Evolutionary conservation across 2,329 filamentous ascomycete genomes (phyloP), one percentile per base, ranked within the genome.

Genomic region (Pyrenochaeta sp.): DNA sequence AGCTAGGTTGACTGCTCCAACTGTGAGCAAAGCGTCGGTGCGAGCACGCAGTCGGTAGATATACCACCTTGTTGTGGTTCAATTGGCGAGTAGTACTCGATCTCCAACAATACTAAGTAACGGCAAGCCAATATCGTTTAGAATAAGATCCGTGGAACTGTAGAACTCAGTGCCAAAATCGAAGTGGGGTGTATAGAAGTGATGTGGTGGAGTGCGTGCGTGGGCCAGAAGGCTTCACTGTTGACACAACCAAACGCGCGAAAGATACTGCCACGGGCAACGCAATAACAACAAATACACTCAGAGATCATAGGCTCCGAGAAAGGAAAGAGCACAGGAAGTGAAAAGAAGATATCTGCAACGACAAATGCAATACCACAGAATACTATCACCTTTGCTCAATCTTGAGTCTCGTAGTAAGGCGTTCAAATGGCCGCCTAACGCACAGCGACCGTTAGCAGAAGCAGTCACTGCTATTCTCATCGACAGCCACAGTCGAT

Each of bases 251-350:
- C 25, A 52, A 30, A 43, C 19, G 50, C 36, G 19, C 6, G 30
- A 34, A n/a, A n/a, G 19, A 49, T 57, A 54, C 56, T 54, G 61
- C 43, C 49, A 56, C 27, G 45, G 60, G 62, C 67, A 63, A 62
- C 65, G 36, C 39, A 48, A 44, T 39, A 58, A 64, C 49, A 70
- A 57, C 62, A 68, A 68, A 68, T 62, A 50, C 47, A 44, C 52
- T 30, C 19, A 39, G 30, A 55, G 47, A 54, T 62, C 60, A 66
- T 64, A 25, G 27, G 43, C 2, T 45, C 30, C n/a, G n/a, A 48
- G 15, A 37, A 39, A 24, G 46, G 24, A 27, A 44, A 44, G 24
- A 28, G 42, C 36, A 1, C 24, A 28, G 9, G 10, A 25, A 25
- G 40, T 27, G 25, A 27, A 27, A 13, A 30, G 24, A 27, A 15